These are phyloP conservation scores for Pseudonectria foliicola DNA, from an alignment of 2,329 filamentous ascomycete species.

Conservation along the genomic window DNA sequence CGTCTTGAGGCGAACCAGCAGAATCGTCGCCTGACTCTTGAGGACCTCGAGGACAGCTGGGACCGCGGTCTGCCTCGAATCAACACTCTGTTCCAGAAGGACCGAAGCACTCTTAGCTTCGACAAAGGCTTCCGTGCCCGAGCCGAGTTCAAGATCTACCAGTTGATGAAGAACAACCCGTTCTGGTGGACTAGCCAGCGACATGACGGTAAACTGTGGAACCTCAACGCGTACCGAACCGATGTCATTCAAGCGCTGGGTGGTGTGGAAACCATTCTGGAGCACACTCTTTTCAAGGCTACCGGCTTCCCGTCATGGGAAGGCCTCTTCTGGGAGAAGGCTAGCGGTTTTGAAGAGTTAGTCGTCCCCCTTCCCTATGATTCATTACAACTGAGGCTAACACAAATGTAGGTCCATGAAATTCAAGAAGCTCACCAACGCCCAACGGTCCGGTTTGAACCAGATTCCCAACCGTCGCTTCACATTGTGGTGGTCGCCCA, in stretches of 20 bases:
- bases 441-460: constrained; percentile 91
- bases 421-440: constrained; percentile 98
- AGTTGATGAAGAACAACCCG: constrained; percentile 97
- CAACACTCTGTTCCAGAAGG: constrained; percentile 98
- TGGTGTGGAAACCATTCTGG: constrained; percentile 95
- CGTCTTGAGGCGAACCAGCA: constrained; percentile 94
- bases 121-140: constrained; percentile 96
- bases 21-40: constrained; percentile 86
- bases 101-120: constrained; percentile 91
- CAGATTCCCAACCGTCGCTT: constrained; percentile 99
- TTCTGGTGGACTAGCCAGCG: constrained; percentile 99
- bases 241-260: constrained; percentile 95
- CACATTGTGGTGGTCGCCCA: constrained; percentile 94
- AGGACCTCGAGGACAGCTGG: constrained; percentile 97
- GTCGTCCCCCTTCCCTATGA: too few relatives aligned
- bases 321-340: constrained; percentile 84
- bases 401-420: constrained; percentile 59
- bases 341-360: constrained; percentile 46
- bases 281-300: constrained; percentile 94
- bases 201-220: constrained; percentile 97
- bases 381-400: too few relatives aligned
- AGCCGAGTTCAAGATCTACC: constrained; percentile 96
- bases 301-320: constrained; percentile 98
- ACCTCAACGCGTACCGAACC: constrained; percentile 88
- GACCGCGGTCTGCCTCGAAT: constrained; percentile 95